These are phyloP conservation scores for Casuarina glauca DNA, from an alignment of 306 rosid genomes.

Conservation along the genomic window DNA sequence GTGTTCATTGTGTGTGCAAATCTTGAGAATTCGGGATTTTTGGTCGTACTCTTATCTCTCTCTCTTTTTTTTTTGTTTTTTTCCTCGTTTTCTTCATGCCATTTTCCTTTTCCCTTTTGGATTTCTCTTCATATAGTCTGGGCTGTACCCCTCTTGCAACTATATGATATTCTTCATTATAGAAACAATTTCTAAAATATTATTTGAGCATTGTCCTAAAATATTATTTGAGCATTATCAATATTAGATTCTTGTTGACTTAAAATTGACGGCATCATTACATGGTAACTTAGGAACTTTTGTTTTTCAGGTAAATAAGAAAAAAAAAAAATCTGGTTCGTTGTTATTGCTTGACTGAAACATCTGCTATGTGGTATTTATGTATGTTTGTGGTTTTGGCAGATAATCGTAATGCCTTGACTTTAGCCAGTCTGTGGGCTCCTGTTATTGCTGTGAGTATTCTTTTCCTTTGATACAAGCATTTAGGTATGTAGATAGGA, in stretches of 20 bases:
- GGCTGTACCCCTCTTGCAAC: neutral
- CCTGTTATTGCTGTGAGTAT: slow-evolving; percentile 96
- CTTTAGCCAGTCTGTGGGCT: slow-evolving; percentile 83
- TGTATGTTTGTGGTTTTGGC: slow-evolving; percentile 38
- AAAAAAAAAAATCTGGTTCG: neutral
- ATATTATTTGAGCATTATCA: neutral
- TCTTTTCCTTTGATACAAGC: slow-evolving; percentile 26
- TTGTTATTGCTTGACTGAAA: neutral
- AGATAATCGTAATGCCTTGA: slow-evolving; percentile 75
- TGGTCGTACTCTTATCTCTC: neutral
- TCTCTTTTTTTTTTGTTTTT: neutral
- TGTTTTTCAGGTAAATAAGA: neutral
- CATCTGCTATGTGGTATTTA: slow-evolving; percentile 28
- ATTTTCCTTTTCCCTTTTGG: neutral
- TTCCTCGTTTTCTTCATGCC: neutral
- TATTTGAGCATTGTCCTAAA: neutral
- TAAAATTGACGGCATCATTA: neutral
- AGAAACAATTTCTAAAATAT: neutral
- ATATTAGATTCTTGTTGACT: slow-evolving; percentile 1
- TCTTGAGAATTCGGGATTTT: neutral
- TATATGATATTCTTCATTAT: neutral
- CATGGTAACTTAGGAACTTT: neutral
- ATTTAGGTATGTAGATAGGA: slow-evolving; percentile 8
- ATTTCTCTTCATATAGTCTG: neutral
- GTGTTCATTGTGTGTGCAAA: neutral